Conservation (phyloP, 345 rosid species). For the Gossypium thurberi region DNA sequence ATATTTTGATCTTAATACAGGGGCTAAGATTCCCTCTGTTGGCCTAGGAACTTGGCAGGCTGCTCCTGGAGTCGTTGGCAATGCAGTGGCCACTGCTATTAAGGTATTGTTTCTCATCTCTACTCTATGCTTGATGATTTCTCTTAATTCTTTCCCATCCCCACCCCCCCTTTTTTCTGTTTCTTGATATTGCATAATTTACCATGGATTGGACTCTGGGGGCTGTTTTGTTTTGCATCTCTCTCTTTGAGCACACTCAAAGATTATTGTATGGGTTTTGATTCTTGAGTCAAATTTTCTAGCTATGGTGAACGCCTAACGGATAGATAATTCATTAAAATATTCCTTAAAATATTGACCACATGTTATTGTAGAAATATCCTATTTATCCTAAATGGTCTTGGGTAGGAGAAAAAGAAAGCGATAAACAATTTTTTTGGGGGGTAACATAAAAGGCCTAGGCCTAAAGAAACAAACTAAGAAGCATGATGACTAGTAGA, state of each 20-base stretch:
- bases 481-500: neutral
- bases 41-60: slow-evolving; percentile 34
- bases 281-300: neutral
- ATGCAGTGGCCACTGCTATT: neutral
- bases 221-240: neutral
- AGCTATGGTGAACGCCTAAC: neutral
- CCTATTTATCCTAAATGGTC: too few species aligned
- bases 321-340: too few species aligned
- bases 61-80: slow-evolving; percentile 7
- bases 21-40: slow-evolving; percentile 49
- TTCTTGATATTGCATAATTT: too few species aligned
- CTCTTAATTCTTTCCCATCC: neutral
- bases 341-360: neutral
- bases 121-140: neutral
- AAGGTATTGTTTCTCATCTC: neutral
- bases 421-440: too few species aligned
- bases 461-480: neutral
- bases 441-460: too few species aligned
- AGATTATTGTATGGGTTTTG: neutral
- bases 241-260: neutral
- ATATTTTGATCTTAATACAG: slow-evolving; percentile 38
- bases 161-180: too few species aligned
- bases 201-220: neutral
- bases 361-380: too few species aligned
- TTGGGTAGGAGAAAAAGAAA: too few species aligned